phyloP scores from a whole-genome alignment of 108 stramenopile genomes.

The Nitzschia sp. region DNA sequence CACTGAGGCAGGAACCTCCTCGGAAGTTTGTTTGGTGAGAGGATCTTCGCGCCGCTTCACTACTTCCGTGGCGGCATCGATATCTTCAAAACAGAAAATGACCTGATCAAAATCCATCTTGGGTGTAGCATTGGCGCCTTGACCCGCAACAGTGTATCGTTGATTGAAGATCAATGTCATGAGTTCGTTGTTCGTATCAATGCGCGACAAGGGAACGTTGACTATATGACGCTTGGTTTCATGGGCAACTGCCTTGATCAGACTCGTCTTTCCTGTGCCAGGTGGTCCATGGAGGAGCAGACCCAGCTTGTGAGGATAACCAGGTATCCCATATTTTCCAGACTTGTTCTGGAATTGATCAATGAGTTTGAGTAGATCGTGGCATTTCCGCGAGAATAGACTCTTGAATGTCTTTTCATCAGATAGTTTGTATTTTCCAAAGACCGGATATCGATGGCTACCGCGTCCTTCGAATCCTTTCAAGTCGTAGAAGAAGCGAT shows the following conservation, averaged over 20 bases:
- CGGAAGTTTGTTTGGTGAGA: not conserved
- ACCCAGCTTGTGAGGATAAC: constrained; percentile 78
- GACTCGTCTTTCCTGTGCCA: constrained; percentile 85
- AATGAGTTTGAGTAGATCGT: constrained; percentile 27
- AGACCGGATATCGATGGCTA: constrained; percentile 21
- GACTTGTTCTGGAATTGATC: constrained; percentile 42
- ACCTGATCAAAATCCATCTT: constrained; percentile 42
- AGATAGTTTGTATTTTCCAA: constrained; percentile 40
- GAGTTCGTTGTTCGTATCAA: constrained; percentile 61
- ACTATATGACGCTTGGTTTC: constrained; percentile 64
- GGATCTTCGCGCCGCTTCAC: constrained; percentile 37
- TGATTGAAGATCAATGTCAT: constrained; percentile 62
- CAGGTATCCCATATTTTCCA: constrained; percentile 69
- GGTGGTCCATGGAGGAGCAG: constrained; percentile 72
- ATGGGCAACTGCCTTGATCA: constrained; percentile 71
- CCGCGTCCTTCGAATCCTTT: constrained; percentile 1
- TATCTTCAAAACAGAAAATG: constrained; percentile 75
- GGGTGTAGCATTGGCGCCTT: constrained; percentile 20
- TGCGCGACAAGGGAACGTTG: constrained; percentile 46
- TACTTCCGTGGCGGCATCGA: constrained; percentile 62
- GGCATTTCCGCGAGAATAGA: constrained; percentile 64
- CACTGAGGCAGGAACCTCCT: not conserved
- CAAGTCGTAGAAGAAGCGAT: constrained; percentile 32
- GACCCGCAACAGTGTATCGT: constrained; percentile 28
- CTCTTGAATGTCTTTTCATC: constrained; percentile 63